A percentile compares a stretch with the other conserved stretches of the same genome.
These are phyloP conservation scores for Lachancea fermentati DNA, from an alignment of 805 yeast genomes.

Conservation along the genomic window DNA sequence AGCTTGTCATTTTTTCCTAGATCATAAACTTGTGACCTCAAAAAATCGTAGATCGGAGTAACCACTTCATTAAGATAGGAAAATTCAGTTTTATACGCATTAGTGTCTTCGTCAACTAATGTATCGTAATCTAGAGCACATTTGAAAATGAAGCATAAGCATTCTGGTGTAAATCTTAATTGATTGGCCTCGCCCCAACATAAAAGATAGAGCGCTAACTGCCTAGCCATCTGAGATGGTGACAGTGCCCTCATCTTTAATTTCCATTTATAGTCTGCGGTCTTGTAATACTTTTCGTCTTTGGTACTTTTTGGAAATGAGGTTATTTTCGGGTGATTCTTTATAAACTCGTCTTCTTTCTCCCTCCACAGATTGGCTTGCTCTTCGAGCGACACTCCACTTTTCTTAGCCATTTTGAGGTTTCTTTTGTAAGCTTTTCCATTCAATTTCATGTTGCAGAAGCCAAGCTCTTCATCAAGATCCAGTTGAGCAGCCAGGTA, in stretches of 20 bases:
- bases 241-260: slow-evolving; percentile 49
- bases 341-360: slow-evolving; percentile 45
- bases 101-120: slow-evolving; percentile 33
- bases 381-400: slow-evolving; percentile 32
- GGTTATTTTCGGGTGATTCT: slow-evolving; percentile 47
- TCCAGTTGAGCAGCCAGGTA: slow-evolving; percentile 81
- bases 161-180: slow-evolving; percentile 82
- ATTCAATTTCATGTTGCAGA: slow-evolving; percentile 46
- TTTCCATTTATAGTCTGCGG: slow-evolving; percentile 83
- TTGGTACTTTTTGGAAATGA: slow-evolving; percentile 60
- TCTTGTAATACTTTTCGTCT: slow-evolving; percentile 59
- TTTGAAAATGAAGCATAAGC: slow-evolving; percentile 77
- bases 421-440: slow-evolving; percentile 42
- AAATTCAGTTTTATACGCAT: slow-evolving; percentile 37
- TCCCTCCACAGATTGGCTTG: slow-evolving; percentile 37
- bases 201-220: slow-evolving; percentile 61
- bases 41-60: slow-evolving; percentile 65
- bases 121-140: slow-evolving; percentile 71
- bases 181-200: slow-evolving; percentile 93
- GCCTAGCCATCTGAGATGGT: slow-evolving; percentile 57
- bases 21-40: slow-evolving; percentile 59
- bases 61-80: slow-evolving; percentile 62
- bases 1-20: slow-evolving; percentile 40
- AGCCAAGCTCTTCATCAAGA: slow-evolving; percentile 63
- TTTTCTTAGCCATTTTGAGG: slow-evolving; percentile 39